Evolutionary conservation across 345 rosid species (phyloP).

Genomic region (Cardamine occulta): DNA sequence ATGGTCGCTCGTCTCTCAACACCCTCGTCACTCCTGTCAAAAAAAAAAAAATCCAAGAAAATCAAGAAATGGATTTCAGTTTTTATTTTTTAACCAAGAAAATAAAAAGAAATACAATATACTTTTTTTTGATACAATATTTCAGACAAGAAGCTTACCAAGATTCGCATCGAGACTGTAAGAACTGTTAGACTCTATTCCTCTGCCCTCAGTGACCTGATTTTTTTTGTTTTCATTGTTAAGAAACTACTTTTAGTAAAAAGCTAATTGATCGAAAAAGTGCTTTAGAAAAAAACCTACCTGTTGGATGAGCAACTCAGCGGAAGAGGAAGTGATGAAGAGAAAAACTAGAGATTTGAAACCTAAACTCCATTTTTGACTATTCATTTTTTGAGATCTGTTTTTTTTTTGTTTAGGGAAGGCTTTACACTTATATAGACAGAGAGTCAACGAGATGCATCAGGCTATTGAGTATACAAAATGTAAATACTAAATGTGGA

Average conservation of each 20-base stretch:
- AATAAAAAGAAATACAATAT: background rate
- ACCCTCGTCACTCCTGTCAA: slow-evolving; percentile 35
- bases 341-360: slow-evolving; percentile 26
- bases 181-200: slow-evolving; percentile 21
- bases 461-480: background rate
- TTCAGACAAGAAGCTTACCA: slow-evolving; percentile 24
- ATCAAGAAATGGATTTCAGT: background rate
- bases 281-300: background rate
- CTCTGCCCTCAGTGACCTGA: slow-evolving; percentile 32
- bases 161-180: slow-evolving; percentile 22
- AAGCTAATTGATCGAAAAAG: background rate
- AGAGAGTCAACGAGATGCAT: background rate
- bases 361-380: slow-evolving; percentile 14
- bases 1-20: slow-evolving; percentile 36
- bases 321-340: slow-evolving; percentile 37
- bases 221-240: background rate
- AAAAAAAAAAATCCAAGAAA: background rate
- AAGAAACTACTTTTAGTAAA: background rate
- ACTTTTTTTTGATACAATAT: background rate
- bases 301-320: slow-evolving; percentile 35
- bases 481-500: background rate
- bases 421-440: slow-evolving; percentile 2
- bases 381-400: slow-evolving; percentile 22
- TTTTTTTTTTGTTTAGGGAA: background rate
- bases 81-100: background rate